Evolutionary conservation across 1,284 basidiomycete genomes (phyloP).

Genomic region (Trichosporon inkin): DNA sequence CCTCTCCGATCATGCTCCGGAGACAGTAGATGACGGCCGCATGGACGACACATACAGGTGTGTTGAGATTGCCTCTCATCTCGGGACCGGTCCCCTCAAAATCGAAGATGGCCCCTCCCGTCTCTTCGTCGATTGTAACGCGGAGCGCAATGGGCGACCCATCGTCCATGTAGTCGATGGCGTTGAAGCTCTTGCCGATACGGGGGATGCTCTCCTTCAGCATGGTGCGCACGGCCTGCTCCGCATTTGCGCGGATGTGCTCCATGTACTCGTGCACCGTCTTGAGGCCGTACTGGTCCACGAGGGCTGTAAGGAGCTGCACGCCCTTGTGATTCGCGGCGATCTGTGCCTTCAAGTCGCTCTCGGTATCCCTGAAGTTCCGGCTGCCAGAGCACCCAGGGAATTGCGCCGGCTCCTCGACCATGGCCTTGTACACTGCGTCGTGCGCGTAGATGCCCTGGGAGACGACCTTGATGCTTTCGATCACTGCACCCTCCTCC

Average conservation of each 20-base stretch:
- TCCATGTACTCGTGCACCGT: conserved; percentile 92
- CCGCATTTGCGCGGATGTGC: conserved; percentile 78
- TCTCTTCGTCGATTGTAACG: conserved; percentile 71
- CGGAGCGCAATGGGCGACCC: conserved; percentile 78
- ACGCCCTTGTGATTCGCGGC: conserved; percentile 94
- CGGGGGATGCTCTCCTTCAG: conserved; percentile 58
- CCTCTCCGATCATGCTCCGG: conserved; percentile 48
- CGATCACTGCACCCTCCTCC: conserved; percentile 70
- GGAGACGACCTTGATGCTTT: conserved; percentile 87
- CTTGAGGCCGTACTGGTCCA: conserved; percentile 77
- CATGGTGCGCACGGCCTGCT: conserved; percentile 76
- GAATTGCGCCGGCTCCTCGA: conserved; percentile 75
- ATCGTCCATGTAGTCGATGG: conserved; percentile 58
- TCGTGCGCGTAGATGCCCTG: conserved; percentile 74
- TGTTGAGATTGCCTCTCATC: conserved; percentile 83
- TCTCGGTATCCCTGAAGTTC: conserved; percentile 84
- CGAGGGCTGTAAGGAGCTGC: conserved; percentile 67
- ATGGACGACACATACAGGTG: conserved; percentile 82
- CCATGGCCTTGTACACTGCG: conserved; percentile 66
- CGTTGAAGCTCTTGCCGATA: conserved; percentile 55
- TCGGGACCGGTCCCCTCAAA: conserved; percentile 84
- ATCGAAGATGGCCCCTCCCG: conserved; percentile 81
- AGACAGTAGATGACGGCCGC: conserved; percentile 84
- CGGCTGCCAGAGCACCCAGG: conserved; percentile 62
- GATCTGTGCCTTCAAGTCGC: conserved; percentile 92